A percentile compares a stretch with the other conserved stretches of the same genome.
Evolutionary conservation across 108 stramenopile genomes (phyloP).

Genomic region (Pseudonitzschia delicatissima): DNA sequence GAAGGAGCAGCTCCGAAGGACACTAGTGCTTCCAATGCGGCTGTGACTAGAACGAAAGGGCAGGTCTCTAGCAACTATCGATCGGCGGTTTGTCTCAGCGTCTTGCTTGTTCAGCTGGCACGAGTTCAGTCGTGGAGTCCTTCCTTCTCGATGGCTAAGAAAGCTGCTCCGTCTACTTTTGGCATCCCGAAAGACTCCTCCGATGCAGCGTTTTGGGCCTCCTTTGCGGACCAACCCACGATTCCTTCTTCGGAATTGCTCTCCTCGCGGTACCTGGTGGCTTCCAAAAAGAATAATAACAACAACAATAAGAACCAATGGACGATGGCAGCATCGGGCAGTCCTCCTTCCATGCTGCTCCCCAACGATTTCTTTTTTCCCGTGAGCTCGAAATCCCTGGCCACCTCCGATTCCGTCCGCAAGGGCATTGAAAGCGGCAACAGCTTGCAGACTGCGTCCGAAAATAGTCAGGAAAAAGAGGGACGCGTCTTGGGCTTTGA

Average conservation of each 20-base stretch:
- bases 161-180: background rate
- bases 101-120: background rate
- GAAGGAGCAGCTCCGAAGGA: background rate
- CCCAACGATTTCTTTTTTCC: background rate
- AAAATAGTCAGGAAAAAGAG: too few relatives aligned
- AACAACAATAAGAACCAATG: background rate
- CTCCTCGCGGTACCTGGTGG: background rate
- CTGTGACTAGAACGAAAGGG: background rate
- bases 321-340: background rate
- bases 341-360: slow-evolving; percentile 1
- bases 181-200: background rate
- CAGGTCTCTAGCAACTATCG: background rate
- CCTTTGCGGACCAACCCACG: background rate
- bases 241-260: background rate
- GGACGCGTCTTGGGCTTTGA: slow-evolving; percentile 10
- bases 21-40: background rate
- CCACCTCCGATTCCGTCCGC: background rate
- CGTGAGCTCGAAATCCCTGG: background rate
- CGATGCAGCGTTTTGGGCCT: background rate
- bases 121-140: slow-evolving; percentile 12
- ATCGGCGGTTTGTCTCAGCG: background rate
- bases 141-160: background rate
- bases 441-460: background rate
- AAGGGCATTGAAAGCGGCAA: background rate
- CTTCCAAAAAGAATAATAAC: background rate